phyloP scores from a whole-genome alignment of 1,139 yeast genomes.

The Kazachstania sp. region DNA sequence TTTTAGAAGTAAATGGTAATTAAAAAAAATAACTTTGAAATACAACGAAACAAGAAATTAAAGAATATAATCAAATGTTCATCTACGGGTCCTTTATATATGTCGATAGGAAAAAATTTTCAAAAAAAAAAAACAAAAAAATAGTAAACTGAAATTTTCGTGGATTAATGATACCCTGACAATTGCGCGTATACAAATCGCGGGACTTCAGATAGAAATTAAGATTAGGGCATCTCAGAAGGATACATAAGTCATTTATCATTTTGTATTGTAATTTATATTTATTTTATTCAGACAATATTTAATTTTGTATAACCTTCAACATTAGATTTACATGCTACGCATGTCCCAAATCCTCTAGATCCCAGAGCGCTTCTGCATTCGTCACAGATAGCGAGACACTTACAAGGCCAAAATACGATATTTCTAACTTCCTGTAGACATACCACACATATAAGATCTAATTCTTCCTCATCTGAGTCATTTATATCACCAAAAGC shows the following conservation, averaged over 20 bases:
- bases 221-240: no score
- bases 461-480: constrained; percentile 18
- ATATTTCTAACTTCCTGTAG: constrained; percentile 66
- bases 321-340: constrained; percentile 72
- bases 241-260: no score
- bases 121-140: no score
- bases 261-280: no score
- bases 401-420: constrained; percentile 87
- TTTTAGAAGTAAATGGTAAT: constrained; percentile 7
- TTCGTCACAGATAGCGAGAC: constrained; percentile 79
- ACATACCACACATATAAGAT: constrained; percentile 63
- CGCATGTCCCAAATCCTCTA: constrained; percentile 71
- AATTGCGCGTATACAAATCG: no score
- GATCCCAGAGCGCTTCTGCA: constrained; percentile 72
- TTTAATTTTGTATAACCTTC: constrained; percentile 45
- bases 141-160: no score
- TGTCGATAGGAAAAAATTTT: neutral
- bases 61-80: no score
- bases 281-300: constrained; percentile 16
- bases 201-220: no score
- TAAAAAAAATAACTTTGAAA: neutral
- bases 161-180: no score
- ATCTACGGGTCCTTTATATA: neutral
- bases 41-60: neutral
- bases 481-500: constrained; percentile 3